Conservation (phyloP, 1,284 basidiomycete species). For the Gymnopus androsaceus region DNA sequence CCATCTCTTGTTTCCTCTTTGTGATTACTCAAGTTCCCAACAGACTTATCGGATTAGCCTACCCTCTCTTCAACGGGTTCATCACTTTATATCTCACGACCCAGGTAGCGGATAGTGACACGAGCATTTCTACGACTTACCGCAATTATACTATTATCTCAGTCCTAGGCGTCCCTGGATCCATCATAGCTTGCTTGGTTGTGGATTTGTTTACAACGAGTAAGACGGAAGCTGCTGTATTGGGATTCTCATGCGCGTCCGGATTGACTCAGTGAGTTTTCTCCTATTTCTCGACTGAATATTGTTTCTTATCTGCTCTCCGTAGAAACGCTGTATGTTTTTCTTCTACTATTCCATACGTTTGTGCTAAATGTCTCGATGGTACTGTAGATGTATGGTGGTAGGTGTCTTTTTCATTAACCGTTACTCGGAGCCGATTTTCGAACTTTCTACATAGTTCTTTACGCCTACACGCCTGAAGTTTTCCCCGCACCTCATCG, state of each 20-base stretch:
- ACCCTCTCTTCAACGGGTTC: constrained; percentile 59
- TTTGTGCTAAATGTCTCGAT: not conserved
- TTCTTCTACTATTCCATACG: not conserved
- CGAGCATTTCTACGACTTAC: constrained; percentile 40
- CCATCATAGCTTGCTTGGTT: constrained; percentile 52
- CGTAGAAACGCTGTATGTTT: constrained; percentile 9
- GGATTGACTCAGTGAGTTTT: constrained; percentile 40
- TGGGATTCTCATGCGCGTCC: constrained; percentile 57
- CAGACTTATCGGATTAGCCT: constrained; percentile 56
- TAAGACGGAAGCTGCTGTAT: constrained; percentile 42
- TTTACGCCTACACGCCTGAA: constrained; percentile 66
- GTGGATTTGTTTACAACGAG: constrained; percentile 66
- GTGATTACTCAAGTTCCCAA: not conserved
- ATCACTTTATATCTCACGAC: constrained; percentile 52
- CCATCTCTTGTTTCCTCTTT: not conserved
- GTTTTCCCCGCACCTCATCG: constrained; percentile 57
- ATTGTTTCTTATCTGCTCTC: not conserved
- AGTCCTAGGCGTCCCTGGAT: constrained; percentile 56
- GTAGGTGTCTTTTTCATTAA: too few species aligned
- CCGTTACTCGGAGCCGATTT: too few species aligned
- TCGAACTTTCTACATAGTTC: too few species aligned
- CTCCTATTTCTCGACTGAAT: not conserved
- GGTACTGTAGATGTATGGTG: constrained; percentile 52
- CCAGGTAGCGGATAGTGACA: constrained; percentile 34
- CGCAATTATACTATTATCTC: constrained; percentile 53